Percentiles rank a stretch among this genome's conserved stretches.
Evolutionary conservation across 108 stramenopile genomes (phyloP).

Genomic region (Cyclotella cryptica): DNA sequence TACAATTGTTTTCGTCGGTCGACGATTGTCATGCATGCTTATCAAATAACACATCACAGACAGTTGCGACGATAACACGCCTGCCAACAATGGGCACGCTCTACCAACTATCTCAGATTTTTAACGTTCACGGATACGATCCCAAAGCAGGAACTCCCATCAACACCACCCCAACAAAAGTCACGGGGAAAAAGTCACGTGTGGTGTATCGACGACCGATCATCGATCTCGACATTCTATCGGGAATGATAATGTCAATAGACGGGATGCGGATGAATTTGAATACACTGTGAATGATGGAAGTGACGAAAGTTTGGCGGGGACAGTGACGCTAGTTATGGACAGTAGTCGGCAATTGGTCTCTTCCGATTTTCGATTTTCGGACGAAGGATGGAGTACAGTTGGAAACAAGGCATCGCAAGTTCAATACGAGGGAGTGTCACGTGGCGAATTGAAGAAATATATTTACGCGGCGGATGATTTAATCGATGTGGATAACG

Average conservation of each 20-base stretch:
- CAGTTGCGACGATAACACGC: slow-evolving; percentile 55
- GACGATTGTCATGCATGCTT: not conserved
- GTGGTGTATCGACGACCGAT: slow-evolving; percentile 59
- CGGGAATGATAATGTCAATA: too few relatives aligned
- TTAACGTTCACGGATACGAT: slow-evolving; percentile 68
- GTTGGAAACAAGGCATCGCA: slow-evolving; percentile 40
- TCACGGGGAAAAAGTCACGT: slow-evolving; percentile 57
- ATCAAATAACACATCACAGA: not conserved
- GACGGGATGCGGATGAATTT: slow-evolving; percentile 49
- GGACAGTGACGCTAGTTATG: slow-evolving; percentile 65
- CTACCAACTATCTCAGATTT: slow-evolving; percentile 63
- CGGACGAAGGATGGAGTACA: slow-evolving; percentile 52
- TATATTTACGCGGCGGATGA: slow-evolving; percentile 64
- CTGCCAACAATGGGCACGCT: slow-evolving; percentile 58
- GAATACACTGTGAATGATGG: slow-evolving; percentile 60
- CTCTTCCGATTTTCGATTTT: slow-evolving; percentile 50
- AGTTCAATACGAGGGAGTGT: slow-evolving; percentile 56
- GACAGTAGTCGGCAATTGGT: slow-evolving; percentile 26
- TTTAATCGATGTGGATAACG: slow-evolving; percentile 44
- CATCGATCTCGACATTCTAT: not conserved
- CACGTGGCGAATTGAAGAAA: slow-evolving; percentile 55
- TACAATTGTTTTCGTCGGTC: not conserved
- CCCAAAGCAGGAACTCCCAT: slow-evolving; percentile 59
- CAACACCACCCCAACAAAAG: slow-evolving; percentile 19
- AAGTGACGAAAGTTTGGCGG: slow-evolving; percentile 33